Base-by-base conservation (phyloP, 257 asterid genomes). In the Nicotiana tabacum region DNA sequence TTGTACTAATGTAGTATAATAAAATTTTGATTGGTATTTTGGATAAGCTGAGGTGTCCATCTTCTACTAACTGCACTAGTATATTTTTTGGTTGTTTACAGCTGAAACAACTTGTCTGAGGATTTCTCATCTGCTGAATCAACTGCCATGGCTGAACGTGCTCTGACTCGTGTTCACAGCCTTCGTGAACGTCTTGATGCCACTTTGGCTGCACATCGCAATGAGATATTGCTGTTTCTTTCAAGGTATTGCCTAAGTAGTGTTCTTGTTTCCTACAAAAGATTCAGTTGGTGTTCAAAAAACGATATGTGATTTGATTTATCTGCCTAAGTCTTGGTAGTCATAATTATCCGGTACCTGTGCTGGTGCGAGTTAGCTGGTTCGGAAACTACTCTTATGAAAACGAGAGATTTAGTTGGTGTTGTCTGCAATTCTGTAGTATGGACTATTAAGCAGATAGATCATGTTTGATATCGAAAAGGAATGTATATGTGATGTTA, bases 131-230 rank as follows among this genome's bases (percentile, higher is more conserved):
- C 67, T 80, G 81, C 77, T 69, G 77, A 69, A 79, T 33, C 85
- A 82, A 80, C 76, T 62, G 16, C 90, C 76, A 94, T 93, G 99
- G 94, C 94, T 88, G 98, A 96, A 83, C 96, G 90, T 84, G 96
- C 91, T 82, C 89, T 92, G 39, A 90, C 91, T 32, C 96, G 98
- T 24, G 98, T 94, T 77, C 98, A 95, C 90, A 95, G 97, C 88
- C 97, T 94, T 66, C 94, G 93, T 1, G 99, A 96, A 81, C 96
- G 95, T 43, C 84, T 96, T 88, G 98, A 96, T 53, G 91, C 96
- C 81, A 96, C 97, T 7, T 90, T 96, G 69, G 91, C 94, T 64
- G 93, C 96, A 68, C 96, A 92, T 48, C 97, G 97, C 87, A 85
- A 90, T 60, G 97, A 94, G 84, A 87, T 95, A 56, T 39, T 95